Conservation (phyloP, 2,329 filamentous ascomycete species). For the Trichoderma oligosporum region DNA sequence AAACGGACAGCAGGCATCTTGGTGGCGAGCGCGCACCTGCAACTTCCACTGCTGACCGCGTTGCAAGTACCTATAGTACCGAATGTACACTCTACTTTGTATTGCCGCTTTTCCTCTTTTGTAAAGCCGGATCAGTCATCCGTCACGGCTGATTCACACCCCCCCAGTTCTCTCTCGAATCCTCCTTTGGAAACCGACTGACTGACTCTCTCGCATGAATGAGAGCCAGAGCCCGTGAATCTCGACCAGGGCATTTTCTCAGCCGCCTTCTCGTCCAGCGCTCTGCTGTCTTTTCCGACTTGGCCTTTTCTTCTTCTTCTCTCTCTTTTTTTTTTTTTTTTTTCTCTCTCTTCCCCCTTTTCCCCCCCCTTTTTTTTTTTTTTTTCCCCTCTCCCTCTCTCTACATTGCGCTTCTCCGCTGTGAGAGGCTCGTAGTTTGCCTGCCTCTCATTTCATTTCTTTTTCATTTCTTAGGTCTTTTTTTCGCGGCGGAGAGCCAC, state of each 20-base stretch:
- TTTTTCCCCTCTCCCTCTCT: too few relatives aligned
- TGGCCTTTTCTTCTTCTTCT: neutral
- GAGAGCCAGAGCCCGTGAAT: conserved; percentile 3
- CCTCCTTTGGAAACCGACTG: conserved; percentile 9
- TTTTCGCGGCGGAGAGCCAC: too few relatives aligned
- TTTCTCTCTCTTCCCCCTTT: neutral
- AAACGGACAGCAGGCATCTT: too few relatives aligned
- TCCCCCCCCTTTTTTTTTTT: neutral
- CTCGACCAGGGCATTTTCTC: conserved; percentile 8
- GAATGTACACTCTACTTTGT: neutral
- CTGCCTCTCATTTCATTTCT: too few relatives aligned
- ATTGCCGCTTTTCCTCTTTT: conserved; percentile 13
- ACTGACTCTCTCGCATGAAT: conserved; percentile 1
- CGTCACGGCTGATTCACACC: conserved; percentile 16
- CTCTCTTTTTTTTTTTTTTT: neutral
- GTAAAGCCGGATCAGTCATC: conserved; percentile 10
- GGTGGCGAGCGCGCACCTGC: too few relatives aligned
- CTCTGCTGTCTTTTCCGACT: neutral
- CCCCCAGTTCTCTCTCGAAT: conserved; percentile 6
- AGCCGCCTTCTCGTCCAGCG: neutral
- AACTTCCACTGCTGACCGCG: too few relatives aligned
- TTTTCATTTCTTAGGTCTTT: too few relatives aligned
- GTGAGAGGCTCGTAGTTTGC: too few relatives aligned
- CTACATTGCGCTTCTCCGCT: too few relatives aligned
- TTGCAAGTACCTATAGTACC: neutral